phyloP scores from a whole-genome alignment of 2,329 filamentous ascomycete species.

The Alternaria brassicicola region DNA sequence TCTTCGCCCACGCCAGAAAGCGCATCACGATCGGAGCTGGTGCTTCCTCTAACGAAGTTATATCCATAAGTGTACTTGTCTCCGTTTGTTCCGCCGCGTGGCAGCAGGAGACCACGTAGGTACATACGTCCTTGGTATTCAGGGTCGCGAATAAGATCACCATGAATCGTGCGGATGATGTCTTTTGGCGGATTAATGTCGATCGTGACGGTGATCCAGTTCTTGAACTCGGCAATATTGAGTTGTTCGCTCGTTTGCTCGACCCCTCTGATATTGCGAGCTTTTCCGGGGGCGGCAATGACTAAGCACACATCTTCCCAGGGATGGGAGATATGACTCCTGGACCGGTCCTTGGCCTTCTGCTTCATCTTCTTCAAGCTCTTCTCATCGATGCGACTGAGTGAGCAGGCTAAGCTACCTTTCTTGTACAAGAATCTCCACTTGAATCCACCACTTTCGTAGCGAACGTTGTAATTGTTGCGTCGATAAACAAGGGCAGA shows the following conservation, averaged over 20 bases:
- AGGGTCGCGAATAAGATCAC: not conserved
- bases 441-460: conserved; percentile 13
- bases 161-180: not conserved
- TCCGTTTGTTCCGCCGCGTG: not conserved
- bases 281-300: conserved; percentile 8
- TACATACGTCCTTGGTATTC: not conserved
- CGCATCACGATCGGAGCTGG: not conserved
- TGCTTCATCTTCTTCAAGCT: not conserved
- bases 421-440: conserved; percentile 12
- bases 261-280: not conserved
- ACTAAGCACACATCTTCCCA: conserved; percentile 25
- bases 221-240: not conserved
- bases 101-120: not conserved
- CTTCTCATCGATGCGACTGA: conserved; percentile 9
- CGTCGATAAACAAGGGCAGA: conserved; percentile 17
- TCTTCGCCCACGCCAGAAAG: not conserved
- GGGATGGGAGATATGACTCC: not conserved
- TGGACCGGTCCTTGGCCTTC: not conserved
- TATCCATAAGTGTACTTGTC: not conserved
- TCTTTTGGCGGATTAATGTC: not conserved
- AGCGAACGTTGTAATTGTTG: conserved; percentile 15
- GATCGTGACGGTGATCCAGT: not conserved
- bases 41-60: not conserved
- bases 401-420: conserved; percentile 4
- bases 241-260: not conserved